Evolutionary conservation across 176 grass and related monocot genomes (phyloP).

Genomic region (Oryza punctata): DNA sequence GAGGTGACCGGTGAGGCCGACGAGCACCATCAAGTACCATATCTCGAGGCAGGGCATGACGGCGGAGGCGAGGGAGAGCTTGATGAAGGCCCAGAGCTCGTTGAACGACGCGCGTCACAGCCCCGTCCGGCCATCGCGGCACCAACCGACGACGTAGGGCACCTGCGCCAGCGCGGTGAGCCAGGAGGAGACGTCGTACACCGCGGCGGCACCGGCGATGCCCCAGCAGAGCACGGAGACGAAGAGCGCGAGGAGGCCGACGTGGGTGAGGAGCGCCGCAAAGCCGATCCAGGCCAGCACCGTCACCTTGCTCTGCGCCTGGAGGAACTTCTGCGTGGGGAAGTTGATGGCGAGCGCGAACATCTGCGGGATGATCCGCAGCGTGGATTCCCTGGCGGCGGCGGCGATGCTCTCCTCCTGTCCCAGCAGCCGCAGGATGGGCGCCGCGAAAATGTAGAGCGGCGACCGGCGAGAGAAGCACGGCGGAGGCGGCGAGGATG

Average conservation of each 20-base stretch:
- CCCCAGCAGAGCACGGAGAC: slow-evolving; percentile 60
- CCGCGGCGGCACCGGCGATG: slow-evolving; percentile 57
- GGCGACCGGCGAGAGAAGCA: slow-evolving; percentile 67
- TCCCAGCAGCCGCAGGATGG: slow-evolving; percentile 61
- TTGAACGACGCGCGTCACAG: slow-evolving; percentile 46
- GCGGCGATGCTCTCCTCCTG: slow-evolving; percentile 61
- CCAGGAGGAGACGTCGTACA: slow-evolving; percentile 62
- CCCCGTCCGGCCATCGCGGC: slow-evolving; percentile 67
- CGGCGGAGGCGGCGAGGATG: slow-evolving; percentile 56
- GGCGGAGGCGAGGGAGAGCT: slow-evolving; percentile 64
- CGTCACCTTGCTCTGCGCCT: slow-evolving; percentile 82
- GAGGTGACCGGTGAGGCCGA: slow-evolving; percentile 88
- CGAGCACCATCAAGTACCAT: slow-evolving; percentile 95
- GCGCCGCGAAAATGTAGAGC: slow-evolving; percentile 62
- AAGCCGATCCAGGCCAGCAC: slow-evolving; percentile 70
- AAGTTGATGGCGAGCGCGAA: slow-evolving; percentile 85
- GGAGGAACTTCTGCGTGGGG: slow-evolving; percentile 83
- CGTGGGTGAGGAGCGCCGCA: slow-evolving; percentile 50
- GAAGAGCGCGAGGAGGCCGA: slow-evolving; percentile 57
- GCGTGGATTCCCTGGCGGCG: slow-evolving; percentile 56
- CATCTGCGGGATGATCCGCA: slow-evolving; percentile 76
- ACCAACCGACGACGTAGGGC: slow-evolving; percentile 59
- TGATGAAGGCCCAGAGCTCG: slow-evolving; percentile 74
- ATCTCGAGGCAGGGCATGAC: slow-evolving; percentile 93
- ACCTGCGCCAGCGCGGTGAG: slow-evolving; percentile 57